Conservation (phyloP, 495 filamentous ascomycete genomes). For the Thozetella sp. region DNA sequence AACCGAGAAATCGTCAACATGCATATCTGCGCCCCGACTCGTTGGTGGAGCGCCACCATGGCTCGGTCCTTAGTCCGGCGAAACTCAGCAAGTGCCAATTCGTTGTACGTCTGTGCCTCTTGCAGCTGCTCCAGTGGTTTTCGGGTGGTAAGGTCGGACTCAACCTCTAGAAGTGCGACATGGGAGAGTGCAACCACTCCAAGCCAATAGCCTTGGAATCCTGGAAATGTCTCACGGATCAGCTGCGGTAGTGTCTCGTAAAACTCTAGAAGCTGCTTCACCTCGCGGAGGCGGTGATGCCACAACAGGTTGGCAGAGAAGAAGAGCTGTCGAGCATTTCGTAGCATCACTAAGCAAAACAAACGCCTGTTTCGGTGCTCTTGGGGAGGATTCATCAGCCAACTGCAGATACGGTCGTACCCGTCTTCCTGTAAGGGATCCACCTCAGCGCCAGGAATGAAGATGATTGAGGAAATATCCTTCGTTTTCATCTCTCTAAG, state of each 20-base stretch:
- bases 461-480: neutral
- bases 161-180: neutral
- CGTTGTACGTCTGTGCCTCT: neutral
- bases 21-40: neutral
- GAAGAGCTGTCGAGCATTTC: neutral
- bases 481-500: neutral
- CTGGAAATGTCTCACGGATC: neutral
- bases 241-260: neutral
- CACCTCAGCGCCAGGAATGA: neutral
- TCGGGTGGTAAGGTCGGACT: neutral
- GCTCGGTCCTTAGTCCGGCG: neutral
- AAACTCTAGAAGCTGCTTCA: neutral
- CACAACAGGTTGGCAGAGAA: neutral
- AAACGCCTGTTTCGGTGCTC: neutral
- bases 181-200: neutral
- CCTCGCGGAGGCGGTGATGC: neutral
- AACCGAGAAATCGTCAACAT: neutral
- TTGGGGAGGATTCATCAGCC: neutral
- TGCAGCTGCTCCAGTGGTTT: neutral
- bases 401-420: neutral
- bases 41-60: neutral
- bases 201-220: neutral
- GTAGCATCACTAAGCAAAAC: neutral
- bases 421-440: neutral
- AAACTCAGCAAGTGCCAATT: neutral